phyloP scores from a whole-genome alignment of 2,329 filamentous ascomycete genomes.

The Epichloe amarillans region DNA sequence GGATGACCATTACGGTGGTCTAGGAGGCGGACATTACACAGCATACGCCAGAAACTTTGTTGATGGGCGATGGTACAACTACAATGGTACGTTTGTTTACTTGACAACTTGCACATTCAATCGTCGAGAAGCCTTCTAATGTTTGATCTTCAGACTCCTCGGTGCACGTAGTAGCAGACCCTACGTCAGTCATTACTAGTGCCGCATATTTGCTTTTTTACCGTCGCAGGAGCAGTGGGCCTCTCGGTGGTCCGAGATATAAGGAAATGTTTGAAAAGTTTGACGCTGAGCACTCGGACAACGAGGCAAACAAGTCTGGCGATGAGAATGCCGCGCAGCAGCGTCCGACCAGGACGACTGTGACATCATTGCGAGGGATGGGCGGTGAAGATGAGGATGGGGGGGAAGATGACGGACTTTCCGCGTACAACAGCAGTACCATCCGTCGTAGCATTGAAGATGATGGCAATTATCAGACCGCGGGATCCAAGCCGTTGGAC shows the following conservation, averaged over 20 bases:
- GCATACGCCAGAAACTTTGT: slow-evolving; percentile 88
- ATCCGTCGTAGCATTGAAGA: slow-evolving; percentile 33
- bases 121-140: background rate
- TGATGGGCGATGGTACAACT: slow-evolving; percentile 85
- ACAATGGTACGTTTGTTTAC: slow-evolving; percentile 58
- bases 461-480: slow-evolving; percentile 21
- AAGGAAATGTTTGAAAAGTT: slow-evolving; percentile 55
- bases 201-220: slow-evolving; percentile 94
- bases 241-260: slow-evolving; percentile 69
- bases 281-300: slow-evolving; percentile 32
- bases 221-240: slow-evolving; percentile 62
- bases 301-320: slow-evolving; percentile 45
- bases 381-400: slow-evolving; percentile 15
- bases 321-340: slow-evolving; percentile 46
- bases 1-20: slow-evolving; percentile 86
- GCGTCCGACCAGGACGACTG: slow-evolving; percentile 32
- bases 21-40: slow-evolving; percentile 93
- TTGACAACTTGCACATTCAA: background rate
- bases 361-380: slow-evolving; percentile 13
- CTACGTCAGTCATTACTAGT: slow-evolving; percentile 51
- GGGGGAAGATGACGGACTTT: slow-evolving; percentile 20
- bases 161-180: slow-evolving; percentile 48
- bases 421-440: slow-evolving; percentile 18
- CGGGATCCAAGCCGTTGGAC: slow-evolving; percentile 17
- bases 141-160: slow-evolving; percentile 49